phyloP scores from a whole-genome alignment of 2,329 filamentous ascomycete genomes.

The Chaetomium globosum region DNA sequence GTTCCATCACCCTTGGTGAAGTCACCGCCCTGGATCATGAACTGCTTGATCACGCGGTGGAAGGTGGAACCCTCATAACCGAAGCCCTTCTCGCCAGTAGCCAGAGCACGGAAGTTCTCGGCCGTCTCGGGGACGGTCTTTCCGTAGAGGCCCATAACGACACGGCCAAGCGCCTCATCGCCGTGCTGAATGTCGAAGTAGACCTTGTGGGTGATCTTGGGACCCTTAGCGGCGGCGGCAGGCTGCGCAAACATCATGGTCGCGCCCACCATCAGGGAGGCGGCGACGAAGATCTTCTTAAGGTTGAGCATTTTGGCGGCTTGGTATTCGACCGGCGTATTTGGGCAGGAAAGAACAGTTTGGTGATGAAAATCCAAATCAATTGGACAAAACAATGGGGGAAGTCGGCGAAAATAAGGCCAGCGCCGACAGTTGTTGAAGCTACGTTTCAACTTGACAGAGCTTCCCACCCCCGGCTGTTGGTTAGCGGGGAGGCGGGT shows the following conservation, averaged over 20 bases:
- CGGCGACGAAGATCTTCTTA: conserved; percentile 69
- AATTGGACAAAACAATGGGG: conserved; percentile 20
- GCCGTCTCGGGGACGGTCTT: conserved; percentile 79
- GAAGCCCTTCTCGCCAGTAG: conserved; percentile 83
- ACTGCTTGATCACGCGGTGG: conserved; percentile 87
- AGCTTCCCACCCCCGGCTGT: conserved; percentile 8
- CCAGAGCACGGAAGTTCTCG: conserved; percentile 76
- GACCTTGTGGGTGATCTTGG: conserved; percentile 95
- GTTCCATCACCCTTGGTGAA: conserved; percentile 82
- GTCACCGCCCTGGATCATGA: conserved; percentile 92
- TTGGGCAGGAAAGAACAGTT: conserved; percentile 8
- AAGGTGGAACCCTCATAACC: conserved; percentile 80
- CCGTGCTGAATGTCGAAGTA: conserved; percentile 83
- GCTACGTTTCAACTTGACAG: conserved; percentile 38
- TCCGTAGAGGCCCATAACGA: conserved; percentile 83
- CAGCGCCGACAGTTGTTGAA: conserved; percentile 32
- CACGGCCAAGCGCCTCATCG: conserved; percentile 71
- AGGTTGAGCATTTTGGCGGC: conserved; percentile 67
- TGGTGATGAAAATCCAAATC: conserved; percentile 16
- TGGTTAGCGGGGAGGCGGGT: not conserved
- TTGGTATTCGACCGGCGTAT: conserved; percentile 40
- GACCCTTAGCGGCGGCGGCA: conserved; percentile 76
- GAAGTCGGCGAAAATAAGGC: conserved; percentile 24
- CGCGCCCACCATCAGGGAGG: conserved; percentile 75
- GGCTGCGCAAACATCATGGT: conserved; percentile 74